Percentiles rank a stretch among this genome's conserved stretches.
Evolutionary conservation across 2,329 filamentous ascomycete genomes (phyloP).

Genomic region (Monilinia polystroma): DNA sequence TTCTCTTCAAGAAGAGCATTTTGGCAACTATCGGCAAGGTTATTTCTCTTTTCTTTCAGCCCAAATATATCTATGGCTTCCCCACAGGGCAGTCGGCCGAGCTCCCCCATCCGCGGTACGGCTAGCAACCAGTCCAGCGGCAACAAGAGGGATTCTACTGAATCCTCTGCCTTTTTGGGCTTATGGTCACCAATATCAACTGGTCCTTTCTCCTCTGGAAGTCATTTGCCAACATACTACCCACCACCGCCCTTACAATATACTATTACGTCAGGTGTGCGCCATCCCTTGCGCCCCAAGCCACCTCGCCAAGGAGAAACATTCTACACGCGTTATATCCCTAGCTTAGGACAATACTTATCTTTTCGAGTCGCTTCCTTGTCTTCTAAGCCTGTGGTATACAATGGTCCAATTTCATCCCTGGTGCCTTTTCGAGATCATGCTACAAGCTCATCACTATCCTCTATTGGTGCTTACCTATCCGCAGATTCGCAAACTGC

Average conservation of each 20-base stretch:
- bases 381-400: conserved; percentile 60
- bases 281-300: conserved; percentile 84
- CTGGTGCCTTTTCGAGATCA: conserved; percentile 34
- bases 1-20: conserved; percentile 79
- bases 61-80: conserved; percentile 52
- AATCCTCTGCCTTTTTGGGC: conserved; percentile 44
- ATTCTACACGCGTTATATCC: conserved; percentile 86
- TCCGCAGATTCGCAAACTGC: conserved; percentile 44
- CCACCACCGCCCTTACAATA: conserved; percentile 82
- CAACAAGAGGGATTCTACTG: conserved; percentile 39
- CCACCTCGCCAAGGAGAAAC: conserved; percentile 86
- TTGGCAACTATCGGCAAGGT: conserved; percentile 85
- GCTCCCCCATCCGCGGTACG: conserved; percentile 49
- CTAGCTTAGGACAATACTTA: conserved; percentile 78
- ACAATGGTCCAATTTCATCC: conserved; percentile 55
- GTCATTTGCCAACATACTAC: conserved; percentile 87
- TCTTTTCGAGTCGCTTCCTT: conserved; percentile 83
- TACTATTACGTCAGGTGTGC: conserved; percentile 71
- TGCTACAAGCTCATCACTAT: conserved; percentile 34
- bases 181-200: conserved; percentile 44
- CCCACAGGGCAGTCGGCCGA: conserved; percentile 53
- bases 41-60: conserved; percentile 84
- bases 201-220: conserved; percentile 77
- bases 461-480: conserved; percentile 38
- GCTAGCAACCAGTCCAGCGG: conserved; percentile 37